Evolutionary conservation across 805 yeast species (phyloP).

Genomic region (Millerozyma acaciae): DNA sequence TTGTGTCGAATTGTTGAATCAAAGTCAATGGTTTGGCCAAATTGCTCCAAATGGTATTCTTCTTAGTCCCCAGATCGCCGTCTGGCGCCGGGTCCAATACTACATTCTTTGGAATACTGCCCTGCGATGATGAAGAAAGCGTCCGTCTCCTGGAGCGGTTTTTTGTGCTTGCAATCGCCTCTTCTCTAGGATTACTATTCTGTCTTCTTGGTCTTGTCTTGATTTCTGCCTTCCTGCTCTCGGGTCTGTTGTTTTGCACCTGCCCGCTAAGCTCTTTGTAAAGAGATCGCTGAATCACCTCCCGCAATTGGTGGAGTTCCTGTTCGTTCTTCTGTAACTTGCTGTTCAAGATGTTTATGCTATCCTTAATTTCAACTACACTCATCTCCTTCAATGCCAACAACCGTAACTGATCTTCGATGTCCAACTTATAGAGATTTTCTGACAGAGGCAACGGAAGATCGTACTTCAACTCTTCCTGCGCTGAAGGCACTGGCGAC

Average conservation of each 20-base stretch:
- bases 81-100: background rate
- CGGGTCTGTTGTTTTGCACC: constrained; percentile 3
- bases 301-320: constrained; percentile 51
- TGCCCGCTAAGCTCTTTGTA: constrained; percentile 34
- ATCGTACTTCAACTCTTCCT: constrained; percentile 22
- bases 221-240: constrained; percentile 2
- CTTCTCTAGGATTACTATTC: constrained; percentile 23
- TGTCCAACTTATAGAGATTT: constrained; percentile 28
- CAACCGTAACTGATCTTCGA: constrained; percentile 53
- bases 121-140: constrained; percentile 8
- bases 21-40: constrained; percentile 53
- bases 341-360: constrained; percentile 40
- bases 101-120: background rate
- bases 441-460: constrained; percentile 30
- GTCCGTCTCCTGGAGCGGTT: constrained; percentile 17
- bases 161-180: constrained; percentile 29
- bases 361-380: constrained; percentile 59
- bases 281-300: constrained; percentile 43
- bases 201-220: constrained; percentile 12
- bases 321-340: constrained; percentile 40
- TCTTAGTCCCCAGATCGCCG: constrained; percentile 2
- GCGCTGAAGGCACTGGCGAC: constrained; percentile 6
- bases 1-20: constrained; percentile 64
- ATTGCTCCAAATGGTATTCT: constrained; percentile 27
- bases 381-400: constrained; percentile 69